These are phyloP conservation scores for Gomphus bonarii DNA, from an alignment of 1,284 basidiomycete genomes.

Conservation along the genomic window DNA sequence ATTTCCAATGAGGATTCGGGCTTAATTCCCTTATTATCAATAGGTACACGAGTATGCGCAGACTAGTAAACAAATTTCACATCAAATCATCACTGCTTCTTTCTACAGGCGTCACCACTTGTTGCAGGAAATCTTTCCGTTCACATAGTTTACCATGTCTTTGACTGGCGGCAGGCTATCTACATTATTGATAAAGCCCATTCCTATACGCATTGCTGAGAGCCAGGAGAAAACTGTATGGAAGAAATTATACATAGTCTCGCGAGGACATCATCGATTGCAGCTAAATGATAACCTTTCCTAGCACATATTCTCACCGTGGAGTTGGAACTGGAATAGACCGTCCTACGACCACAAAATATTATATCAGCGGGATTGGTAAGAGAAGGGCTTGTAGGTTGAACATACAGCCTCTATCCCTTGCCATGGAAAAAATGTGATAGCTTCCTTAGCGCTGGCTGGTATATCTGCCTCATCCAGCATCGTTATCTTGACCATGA, in stretches of 20 bases:
- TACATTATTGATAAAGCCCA: background rate
- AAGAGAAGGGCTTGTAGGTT: background rate
- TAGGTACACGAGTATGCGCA: background rate
- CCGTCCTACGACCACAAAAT: background rate
- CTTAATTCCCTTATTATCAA: no score
- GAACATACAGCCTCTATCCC: conserved; percentile 6
- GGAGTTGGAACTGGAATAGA: conserved; percentile 8
- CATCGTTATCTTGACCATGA: conserved; percentile 4
- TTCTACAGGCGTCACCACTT: background rate
- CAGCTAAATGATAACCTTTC: background rate
- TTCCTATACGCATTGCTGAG: conserved; percentile 2
- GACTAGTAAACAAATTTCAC: background rate
- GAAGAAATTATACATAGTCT: background rate
- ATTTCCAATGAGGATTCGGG: no score
- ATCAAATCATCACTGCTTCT: background rate
- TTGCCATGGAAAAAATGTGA: conserved; percentile 6
- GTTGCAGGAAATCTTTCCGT: conserved; percentile 4
- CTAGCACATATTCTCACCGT: conserved; percentile 1
- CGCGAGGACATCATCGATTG: background rate
- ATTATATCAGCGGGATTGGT: background rate
- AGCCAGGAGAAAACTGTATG: background rate
- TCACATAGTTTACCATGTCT: conserved; percentile 10
- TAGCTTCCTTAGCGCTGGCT: conserved; percentile 6
- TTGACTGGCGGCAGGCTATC: conserved; percentile 2
- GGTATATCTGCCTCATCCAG: conserved; percentile 6